Base-by-base conservation (phyloP, 352 stramenopile genomes). In the Phytophthora hibernalis region DNA sequence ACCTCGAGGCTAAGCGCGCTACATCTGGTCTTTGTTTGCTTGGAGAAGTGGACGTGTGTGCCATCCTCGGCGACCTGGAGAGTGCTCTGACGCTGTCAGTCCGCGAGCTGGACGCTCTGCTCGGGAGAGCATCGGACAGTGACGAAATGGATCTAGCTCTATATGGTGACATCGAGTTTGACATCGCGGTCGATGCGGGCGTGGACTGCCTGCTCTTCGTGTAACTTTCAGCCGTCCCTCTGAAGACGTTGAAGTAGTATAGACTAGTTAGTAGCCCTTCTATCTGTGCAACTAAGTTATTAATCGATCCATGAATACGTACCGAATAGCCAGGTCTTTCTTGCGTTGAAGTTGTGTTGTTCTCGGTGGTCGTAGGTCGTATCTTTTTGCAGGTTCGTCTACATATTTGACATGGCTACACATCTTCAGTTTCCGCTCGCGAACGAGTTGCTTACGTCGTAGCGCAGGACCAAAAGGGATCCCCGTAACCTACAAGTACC, bases 101-200 rank as follows among this genome's bases (percentile, higher is more conserved):
- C 10, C 59, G 51, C 37, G 64, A 68, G 11, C 30, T 72, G 8
- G 58, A 67, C 43, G 43, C 26, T 43, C 33, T 61, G 18, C 28
- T 71, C 16, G 50, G 13, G n/a, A 44, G 10, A 3, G 20, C n/a
- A 11, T 43, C 54, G 3, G 8, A 13, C 11, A 37, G 31, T 1
- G 31, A 37, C 2, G 31, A 37, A 37, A 10, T 13, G 31, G 31
- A 37, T 37, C 31, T 10, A 11, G 11, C 31, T 10, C 8, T 37
- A 3, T 3, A 13, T 8, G 31, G 11, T 10, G 31, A 37, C 31
- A 15, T 37, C 31, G 31, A 37, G 31, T 37, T 37, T 37, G 24
- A 48, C 24, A 40, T 56, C 22, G 30, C 28, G 15, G 16, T 28
- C 11, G 57, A 57, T 22, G 48, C 31, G 31, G 31, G 31, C 31